Conservation (phyloP, 129 eudicot genomes). For the Centella asiatica region DNA sequence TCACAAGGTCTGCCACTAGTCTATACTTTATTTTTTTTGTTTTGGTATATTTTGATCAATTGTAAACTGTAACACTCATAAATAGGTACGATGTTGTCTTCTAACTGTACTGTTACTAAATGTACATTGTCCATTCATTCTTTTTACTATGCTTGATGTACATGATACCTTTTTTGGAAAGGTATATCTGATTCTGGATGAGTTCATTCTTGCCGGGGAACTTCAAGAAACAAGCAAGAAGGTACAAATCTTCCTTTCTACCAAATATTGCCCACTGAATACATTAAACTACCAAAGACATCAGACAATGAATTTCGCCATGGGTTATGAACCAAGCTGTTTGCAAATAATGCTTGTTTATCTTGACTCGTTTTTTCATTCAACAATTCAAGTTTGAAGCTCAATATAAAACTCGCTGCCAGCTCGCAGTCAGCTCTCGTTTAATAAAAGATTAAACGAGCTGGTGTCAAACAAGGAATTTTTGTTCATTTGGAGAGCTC, state of each 20-base stretch:
- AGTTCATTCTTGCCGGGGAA: constrained; percentile 93
- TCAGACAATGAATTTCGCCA: background rate
- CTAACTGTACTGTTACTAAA: background rate
- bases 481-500: too few species aligned
- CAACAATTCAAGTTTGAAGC: too few species aligned
- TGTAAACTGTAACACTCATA: background rate
- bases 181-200: constrained; percentile 81
- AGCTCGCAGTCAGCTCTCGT: too few species aligned
- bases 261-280: too few species aligned
- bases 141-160: background rate
- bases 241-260: constrained; percentile 27
- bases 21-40: background rate
- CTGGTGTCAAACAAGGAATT: background rate
- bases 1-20: constrained; percentile 65
- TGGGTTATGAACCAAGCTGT: too few species aligned
- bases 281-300: too few species aligned
- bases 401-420: too few species aligned
- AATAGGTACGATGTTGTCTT: too few species aligned
- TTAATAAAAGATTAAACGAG: too few species aligned
- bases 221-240: constrained; percentile 89
- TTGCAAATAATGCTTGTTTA: too few species aligned
- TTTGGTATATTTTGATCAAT: background rate
- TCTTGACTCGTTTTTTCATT: background rate
- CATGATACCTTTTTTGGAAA: constrained; percentile 15
- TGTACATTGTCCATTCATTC: background rate